Evolutionary conservation across 2,329 filamentous ascomycete genomes (phyloP).

Genomic region (Rhynchosporium secalis): DNA sequence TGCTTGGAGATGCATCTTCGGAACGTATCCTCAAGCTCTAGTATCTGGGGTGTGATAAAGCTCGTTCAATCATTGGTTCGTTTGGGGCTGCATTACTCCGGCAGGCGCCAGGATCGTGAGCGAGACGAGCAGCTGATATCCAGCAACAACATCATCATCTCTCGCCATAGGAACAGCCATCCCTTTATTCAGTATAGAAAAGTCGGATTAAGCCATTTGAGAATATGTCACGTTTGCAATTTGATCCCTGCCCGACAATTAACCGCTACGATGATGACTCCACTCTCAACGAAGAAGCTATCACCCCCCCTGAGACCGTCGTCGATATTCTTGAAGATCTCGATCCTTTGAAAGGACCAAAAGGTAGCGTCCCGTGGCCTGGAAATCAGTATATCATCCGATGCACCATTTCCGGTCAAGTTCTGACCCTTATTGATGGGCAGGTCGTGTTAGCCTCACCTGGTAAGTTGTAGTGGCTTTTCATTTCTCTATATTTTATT

Average conservation of each 20-base stretch:
- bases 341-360: not conserved
- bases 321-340: slow-evolving; percentile 9
- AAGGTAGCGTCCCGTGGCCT: slow-evolving; percentile 27
- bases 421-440: slow-evolving; percentile 27
- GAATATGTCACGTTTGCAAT: slow-evolving; percentile 8
- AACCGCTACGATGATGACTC: slow-evolving; percentile 20
- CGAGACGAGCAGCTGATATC: not conserved
- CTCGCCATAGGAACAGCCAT: not conserved
- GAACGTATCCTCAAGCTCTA: no score
- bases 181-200: no score
- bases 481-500: not conserved
- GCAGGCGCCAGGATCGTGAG: not conserved
- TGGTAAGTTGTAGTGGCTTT: not conserved
- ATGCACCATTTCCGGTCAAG: slow-evolving; percentile 22
- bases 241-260: slow-evolving; percentile 15
- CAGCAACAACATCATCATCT: not conserved
- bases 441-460: slow-evolving; percentile 23
- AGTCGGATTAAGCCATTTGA: no score
- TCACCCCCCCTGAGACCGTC: slow-evolving; percentile 25
- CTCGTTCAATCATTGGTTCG: not conserved
- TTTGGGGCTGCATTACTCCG: not conserved
- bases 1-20: no score
- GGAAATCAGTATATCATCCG: slow-evolving; percentile 30
- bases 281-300: slow-evolving; percentile 15
- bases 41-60: no score